Percentiles rank a stretch among this genome's conserved stretches.
Conservation (phyloP, 2,329 filamentous ascomycete genomes). For the Keithomyces neogunnii region DNA sequence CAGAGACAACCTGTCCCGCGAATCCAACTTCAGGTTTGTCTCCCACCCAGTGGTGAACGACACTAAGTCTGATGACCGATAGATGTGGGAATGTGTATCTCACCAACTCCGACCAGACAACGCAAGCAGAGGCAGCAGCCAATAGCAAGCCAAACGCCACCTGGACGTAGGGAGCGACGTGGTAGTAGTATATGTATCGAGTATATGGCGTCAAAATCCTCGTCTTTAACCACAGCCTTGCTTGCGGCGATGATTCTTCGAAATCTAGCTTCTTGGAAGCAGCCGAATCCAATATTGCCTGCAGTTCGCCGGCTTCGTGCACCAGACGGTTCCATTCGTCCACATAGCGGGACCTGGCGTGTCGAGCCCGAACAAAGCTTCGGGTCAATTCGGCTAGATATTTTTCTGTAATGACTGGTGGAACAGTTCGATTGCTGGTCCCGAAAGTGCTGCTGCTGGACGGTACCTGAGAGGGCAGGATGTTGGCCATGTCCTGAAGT, state of each 20-base stretch:
- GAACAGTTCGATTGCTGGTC: slow-evolving; percentile 44
- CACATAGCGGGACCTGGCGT: slow-evolving; percentile 73
- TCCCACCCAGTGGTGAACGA: slow-evolving; percentile 67
- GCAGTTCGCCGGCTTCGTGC: slow-evolving; percentile 62
- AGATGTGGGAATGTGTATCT: slow-evolving; percentile 71
- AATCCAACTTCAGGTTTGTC: slow-evolving; percentile 73
- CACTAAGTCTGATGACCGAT: slow-evolving; percentile 58
- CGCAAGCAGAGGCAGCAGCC: slow-evolving; percentile 65
- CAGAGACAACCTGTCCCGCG: slow-evolving; percentile 74
- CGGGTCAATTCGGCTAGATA: slow-evolving; percentile 87
- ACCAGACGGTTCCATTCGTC: slow-evolving; percentile 81
- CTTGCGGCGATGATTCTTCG: slow-evolving; percentile 46
- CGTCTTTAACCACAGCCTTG: slow-evolving; percentile 43
- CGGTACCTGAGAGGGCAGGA: slow-evolving; percentile 53
- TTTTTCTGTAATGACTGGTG: slow-evolving; percentile 82
- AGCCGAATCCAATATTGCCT: slow-evolving; percentile 76
- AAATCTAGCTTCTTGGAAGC: slow-evolving; percentile 76
- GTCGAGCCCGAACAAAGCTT: slow-evolving; percentile 70
- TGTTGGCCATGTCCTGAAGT: slow-evolving; percentile 65
- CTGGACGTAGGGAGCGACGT: slow-evolving; percentile 61
- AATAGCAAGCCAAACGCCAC: slow-evolving; percentile 59
- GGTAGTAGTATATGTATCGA: slow-evolving; percentile 69
- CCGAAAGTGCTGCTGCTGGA: slow-evolving; percentile 30
- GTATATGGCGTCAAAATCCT: slow-evolving; percentile 70
- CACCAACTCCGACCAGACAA: slow-evolving; percentile 91